phyloP scores from a whole-genome alignment of 1,284 basidiomycete species.

The Sanghuangporus weigelae region DNA sequence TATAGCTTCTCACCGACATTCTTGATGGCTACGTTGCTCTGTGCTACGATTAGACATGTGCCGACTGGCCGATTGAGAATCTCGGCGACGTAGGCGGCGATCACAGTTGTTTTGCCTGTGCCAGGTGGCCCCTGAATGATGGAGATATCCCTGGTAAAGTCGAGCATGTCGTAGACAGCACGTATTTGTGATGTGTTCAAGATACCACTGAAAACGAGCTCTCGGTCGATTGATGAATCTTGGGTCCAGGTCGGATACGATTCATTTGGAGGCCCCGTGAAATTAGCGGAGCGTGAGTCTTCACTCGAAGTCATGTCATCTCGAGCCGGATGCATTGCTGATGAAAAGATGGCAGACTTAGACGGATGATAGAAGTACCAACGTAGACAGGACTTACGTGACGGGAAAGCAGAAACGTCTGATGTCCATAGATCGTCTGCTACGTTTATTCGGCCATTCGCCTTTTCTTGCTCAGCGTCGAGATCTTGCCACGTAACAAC shows the following conservation, averaged over 20 bases:
- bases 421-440: neutral
- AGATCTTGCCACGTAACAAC: too few relatives aligned
- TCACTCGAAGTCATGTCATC: neutral
- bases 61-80: conserved; percentile 30
- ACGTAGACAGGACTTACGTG: neutral
- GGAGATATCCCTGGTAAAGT: conserved; percentile 1
- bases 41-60: conserved; percentile 68
- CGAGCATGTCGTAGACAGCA: conserved; percentile 50
- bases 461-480: too few relatives aligned
- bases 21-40: conserved; percentile 57
- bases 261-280: neutral
- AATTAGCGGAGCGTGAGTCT: neutral
- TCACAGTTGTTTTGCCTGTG: conserved; percentile 60
- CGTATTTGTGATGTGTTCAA: conserved; percentile 50
- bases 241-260: neutral
- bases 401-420: neutral
- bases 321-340: neutral
- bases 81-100: conserved; percentile 51
- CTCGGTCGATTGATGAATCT: neutral
- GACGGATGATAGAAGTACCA: too few relatives aligned
- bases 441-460: neutral
- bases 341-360: too few relatives aligned
- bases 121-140: conserved; percentile 43
- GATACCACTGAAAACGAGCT: neutral
- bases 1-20: conserved; percentile 47